Conservation (phyloP, 1,139 yeast species). For the Hemisphaericaspora lyxosophila region DNA sequence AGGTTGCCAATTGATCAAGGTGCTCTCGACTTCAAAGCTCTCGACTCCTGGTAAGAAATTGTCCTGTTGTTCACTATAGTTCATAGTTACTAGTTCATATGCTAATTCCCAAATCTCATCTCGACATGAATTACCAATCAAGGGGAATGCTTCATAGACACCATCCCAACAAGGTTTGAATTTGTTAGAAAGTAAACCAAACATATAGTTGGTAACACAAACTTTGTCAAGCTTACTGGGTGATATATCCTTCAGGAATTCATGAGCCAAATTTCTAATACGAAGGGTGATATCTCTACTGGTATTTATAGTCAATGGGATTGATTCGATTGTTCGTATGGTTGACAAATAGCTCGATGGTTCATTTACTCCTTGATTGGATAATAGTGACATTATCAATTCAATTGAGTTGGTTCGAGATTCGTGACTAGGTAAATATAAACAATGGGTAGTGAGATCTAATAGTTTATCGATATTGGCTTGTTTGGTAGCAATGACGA, state of each 20-base stretch:
- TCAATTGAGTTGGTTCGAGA: slow-evolving; percentile 49
- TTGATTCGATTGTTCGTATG: slow-evolving; percentile 63
- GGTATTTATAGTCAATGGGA: slow-evolving; percentile 66
- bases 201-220: slow-evolving; percentile 55
- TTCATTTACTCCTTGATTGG: slow-evolving; percentile 22
- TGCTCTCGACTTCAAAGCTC: slow-evolving; percentile 18
- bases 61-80: slow-evolving; percentile 24
- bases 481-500: not conserved
- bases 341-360: slow-evolving; percentile 36
- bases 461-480: slow-evolving; percentile 17
- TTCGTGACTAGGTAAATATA: slow-evolving; percentile 45
- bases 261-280: slow-evolving; percentile 58
- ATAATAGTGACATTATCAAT: slow-evolving; percentile 32
- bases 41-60: slow-evolving; percentile 22
- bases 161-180: slow-evolving; percentile 89
- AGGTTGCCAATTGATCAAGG: slow-evolving; percentile 31
- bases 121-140: slow-evolving; percentile 44
- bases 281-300: slow-evolving; percentile 76
- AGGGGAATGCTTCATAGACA: slow-evolving; percentile 59
- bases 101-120: slow-evolving; percentile 59
- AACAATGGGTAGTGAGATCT: slow-evolving; percentile 32
- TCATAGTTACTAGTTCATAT: slow-evolving; percentile 36
- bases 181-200: slow-evolving; percentile 72
- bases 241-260: slow-evolving; percentile 41
- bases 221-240: slow-evolving; percentile 33